Evolutionary conservation across 208 protist species (phyloP), one percentile per base, ranked within the genome.

Genomic region (Leishmania martiniquensis): DNA sequence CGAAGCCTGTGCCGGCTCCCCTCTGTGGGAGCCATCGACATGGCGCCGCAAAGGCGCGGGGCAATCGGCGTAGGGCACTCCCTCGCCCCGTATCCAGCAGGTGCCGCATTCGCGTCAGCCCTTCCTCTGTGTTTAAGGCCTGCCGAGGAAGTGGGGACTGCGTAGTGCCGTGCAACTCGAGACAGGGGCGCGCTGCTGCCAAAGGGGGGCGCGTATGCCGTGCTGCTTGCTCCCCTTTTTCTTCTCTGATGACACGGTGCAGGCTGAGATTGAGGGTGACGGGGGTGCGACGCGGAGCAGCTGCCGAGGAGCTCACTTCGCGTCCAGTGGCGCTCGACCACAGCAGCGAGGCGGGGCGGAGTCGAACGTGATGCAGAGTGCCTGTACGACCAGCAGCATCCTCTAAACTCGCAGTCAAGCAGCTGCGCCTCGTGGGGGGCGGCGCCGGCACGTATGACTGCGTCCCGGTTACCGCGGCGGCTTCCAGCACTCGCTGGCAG

Each of bases 31-130:
- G 55, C 80, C 80, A 84, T 5, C 75, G 59, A 42, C 37, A 65
- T 20, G 80, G 80, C 17, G 69, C 39, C 22, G 72, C 73, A 37
- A 25, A 84, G n/a, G 80, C 80, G 29, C 69, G 80, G 17, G 80
- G 80, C 32, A 84, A 37, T 51, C 74, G 80, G n/a, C 80, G 75
- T 32, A 84, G 42, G 25, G 66, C 75, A 39, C 63, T 76, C 29
- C 80, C 80, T 7, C 80, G 80, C 15, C 80, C 80, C 0, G 80
- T 84, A 51, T 84, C 80, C 6, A 84, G 80, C 44, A 84, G 69
- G 15, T 75, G 75, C 3, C 80, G 80, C 60, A 84, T 84, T 39
- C 69, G 74, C 15, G 49, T 62, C 45, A 84, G 54, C 20, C 60
- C 32, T 62, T 70, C 80, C 20, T 7, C 71, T 29, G 32, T 60